Conservation (phyloP, 768 basidiomycete species). For the Tephrocybe sp. region DNA sequence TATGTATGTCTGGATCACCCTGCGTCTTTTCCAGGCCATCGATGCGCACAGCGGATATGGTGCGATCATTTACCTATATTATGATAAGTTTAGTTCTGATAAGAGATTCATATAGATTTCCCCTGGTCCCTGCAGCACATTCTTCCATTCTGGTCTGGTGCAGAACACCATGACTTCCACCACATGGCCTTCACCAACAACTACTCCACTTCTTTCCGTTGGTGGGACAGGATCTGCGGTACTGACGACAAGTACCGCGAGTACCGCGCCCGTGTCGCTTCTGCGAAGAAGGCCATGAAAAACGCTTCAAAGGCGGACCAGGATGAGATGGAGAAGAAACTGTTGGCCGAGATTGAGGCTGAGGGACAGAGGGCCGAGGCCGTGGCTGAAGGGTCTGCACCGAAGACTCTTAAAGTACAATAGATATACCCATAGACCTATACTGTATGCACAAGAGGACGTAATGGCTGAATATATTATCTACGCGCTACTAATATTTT, state of each 20-base stretch:
- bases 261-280: constrained; percentile 66
- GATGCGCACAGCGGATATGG: constrained; percentile 97
- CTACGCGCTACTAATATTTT: neutral
- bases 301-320: constrained; percentile 51
- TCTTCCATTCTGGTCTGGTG: constrained; percentile 95
- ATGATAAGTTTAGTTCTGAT: constrained; percentile 1
- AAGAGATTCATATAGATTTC: constrained; percentile 63
- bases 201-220: constrained; percentile 91
- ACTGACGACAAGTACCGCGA: constrained; percentile 89
- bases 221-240: constrained; percentile 87
- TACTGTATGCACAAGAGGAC: neutral
- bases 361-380: constrained; percentile 74
- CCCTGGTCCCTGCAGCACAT: constrained; percentile 95
- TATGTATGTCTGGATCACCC: constrained; percentile 90
- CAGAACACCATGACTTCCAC: constrained; percentile 98
- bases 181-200: constrained; percentile 96
- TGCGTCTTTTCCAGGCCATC: constrained; percentile 94
- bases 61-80: constrained; percentile 32
- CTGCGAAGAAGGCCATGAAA: constrained; percentile 56
- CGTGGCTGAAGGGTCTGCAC: constrained; percentile 35
- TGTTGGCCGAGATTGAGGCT: constrained; percentile 68
- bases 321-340: constrained; percentile 52
- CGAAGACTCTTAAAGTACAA: constrained; percentile 33
- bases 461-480: neutral
- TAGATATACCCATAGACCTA: constrained; percentile 20